Evolutionary conservation across 106 monocot genomes (phyloP).

Genomic region (Phalaenopsis equestris): DNA sequence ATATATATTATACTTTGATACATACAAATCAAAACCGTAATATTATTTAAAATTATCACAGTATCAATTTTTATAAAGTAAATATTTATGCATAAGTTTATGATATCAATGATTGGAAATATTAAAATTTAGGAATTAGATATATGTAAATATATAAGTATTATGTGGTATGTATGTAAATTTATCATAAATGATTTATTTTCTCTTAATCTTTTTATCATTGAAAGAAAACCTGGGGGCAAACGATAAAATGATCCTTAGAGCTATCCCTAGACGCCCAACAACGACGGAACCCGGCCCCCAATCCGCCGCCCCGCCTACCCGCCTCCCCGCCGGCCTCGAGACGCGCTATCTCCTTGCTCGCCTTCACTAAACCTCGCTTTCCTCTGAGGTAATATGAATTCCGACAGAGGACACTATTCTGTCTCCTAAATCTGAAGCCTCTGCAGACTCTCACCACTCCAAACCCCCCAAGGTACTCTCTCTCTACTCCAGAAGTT

Average conservation of each 20-base stretch:
- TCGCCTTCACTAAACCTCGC: background rate
- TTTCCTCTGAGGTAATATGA: background rate
- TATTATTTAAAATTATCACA: too few species aligned
- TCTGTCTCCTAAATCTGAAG: background rate
- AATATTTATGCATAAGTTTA: too few species aligned
- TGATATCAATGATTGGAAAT: too few species aligned
- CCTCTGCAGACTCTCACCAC: background rate
- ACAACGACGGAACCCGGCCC: background rate
- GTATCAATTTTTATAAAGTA: too few species aligned
- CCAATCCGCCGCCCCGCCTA: background rate
- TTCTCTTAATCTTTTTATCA: too few species aligned
- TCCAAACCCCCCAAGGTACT: background rate
- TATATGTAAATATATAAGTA: too few species aligned
- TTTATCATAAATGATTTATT: too few species aligned
- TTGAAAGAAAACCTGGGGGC: background rate
- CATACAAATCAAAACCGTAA: too few species aligned
- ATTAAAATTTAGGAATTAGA: too few species aligned
- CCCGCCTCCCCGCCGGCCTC: background rate
- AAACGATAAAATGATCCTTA: background rate
- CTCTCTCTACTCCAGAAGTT: background rate
- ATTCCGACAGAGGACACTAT: background rate
- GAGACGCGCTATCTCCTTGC: background rate
- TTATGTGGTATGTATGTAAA: too few species aligned
- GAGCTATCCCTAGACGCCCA: conserved; percentile 2
- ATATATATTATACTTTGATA: too few species aligned